Evolutionary conservation across 2,329 filamentous ascomycete genomes (phyloP).

Genomic region (Fusarium beomiforme): DNA sequence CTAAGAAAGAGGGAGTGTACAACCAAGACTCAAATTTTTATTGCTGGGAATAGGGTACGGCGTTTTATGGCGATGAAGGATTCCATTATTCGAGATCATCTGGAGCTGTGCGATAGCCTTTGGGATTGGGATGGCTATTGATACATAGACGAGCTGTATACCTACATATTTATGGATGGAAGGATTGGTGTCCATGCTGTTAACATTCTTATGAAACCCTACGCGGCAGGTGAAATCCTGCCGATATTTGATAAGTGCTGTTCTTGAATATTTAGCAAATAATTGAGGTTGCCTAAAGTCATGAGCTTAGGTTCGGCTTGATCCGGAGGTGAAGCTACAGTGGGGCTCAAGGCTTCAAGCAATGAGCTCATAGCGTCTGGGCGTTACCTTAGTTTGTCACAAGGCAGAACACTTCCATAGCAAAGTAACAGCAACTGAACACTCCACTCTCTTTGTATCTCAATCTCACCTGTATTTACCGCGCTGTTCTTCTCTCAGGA

Average conservation of each 20-base stretch:
- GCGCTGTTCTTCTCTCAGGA: not conserved
- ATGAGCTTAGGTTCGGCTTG: constrained; percentile 12
- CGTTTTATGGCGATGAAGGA: constrained; percentile 52
- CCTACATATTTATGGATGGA: not conserved
- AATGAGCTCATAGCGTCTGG: constrained; percentile 38
- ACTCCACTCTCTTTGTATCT: constrained; percentile 1
- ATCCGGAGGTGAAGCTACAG: constrained; percentile 29
- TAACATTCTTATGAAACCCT: not conserved
- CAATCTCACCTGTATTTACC: not conserved
- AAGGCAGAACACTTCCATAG: constrained; percentile 4
- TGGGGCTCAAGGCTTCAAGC: constrained; percentile 27
- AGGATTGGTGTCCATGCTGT: not conserved
- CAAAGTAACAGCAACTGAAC: not conserved
- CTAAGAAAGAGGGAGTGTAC: constrained; percentile 23
- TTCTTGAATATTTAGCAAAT: not conserved
- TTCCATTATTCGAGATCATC: constrained; percentile 41
- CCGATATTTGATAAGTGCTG: not conserved
- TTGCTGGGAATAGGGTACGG: constrained; percentile 42
- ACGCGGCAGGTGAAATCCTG: not conserved
- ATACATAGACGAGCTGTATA: constrained; percentile 16
- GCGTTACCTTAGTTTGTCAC: not conserved
- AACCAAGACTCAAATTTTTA: constrained; percentile 12
- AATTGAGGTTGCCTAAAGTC: constrained; percentile 8
- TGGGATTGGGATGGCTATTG: constrained; percentile 10
- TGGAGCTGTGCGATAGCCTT: constrained; percentile 45